Evolutionary conservation across 352 stramenopile genomes (phyloP).

Genomic region (Phytophthora citricola): DNA sequence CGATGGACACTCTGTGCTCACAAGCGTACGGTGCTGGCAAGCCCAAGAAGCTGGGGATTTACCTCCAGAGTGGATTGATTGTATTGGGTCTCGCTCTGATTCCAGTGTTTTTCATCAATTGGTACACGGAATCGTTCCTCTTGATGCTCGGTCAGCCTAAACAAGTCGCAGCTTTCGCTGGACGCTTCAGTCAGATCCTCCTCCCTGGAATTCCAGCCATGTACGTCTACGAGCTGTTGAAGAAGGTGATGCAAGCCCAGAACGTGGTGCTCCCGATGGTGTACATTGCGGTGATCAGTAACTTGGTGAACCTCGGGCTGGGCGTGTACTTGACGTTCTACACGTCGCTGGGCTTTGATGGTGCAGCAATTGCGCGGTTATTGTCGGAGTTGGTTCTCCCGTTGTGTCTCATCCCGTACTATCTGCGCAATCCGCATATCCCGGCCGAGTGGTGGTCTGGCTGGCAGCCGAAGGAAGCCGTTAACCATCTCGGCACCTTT

Average conservation of each 20-base stretch:
- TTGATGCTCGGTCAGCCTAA: slow-evolving; percentile 66
- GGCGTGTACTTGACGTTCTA: slow-evolving; percentile 86
- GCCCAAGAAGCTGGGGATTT: slow-evolving; percentile 80
- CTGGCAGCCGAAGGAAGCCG: slow-evolving; percentile 61
- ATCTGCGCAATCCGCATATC: slow-evolving; percentile 56
- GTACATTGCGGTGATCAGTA: slow-evolving; percentile 74
- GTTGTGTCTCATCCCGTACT: slow-evolving; percentile 67
- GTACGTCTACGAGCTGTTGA: slow-evolving; percentile 87
- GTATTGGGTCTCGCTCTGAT: slow-evolving; percentile 66
- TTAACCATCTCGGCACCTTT: slow-evolving; percentile 67
- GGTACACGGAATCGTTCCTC: slow-evolving; percentile 72
- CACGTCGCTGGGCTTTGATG: slow-evolving; percentile 78
- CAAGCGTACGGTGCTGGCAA: slow-evolving; percentile 84
- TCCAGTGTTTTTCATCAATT: slow-evolving; percentile 76
- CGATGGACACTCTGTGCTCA: slow-evolving; percentile 90
- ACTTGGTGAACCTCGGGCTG: slow-evolving; percentile 77
- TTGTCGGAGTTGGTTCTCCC: slow-evolving; percentile 67
- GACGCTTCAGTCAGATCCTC: slow-evolving; percentile 71
- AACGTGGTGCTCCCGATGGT: slow-evolving; percentile 90
- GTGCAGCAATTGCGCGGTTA: slow-evolving; percentile 77
- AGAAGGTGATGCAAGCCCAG: slow-evolving; percentile 87
- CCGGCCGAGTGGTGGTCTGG: slow-evolving; percentile 66
- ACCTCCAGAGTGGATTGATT: slow-evolving; percentile 81
- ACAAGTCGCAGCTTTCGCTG: slow-evolving; percentile 69
- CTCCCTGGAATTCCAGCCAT: slow-evolving; percentile 82